Percentiles rank a stretch among this genome's conserved stretches.
Evolutionary conservation across 2,329 filamentous ascomycete genomes (phyloP).

Genomic region (Elsinoe batatas): DNA sequence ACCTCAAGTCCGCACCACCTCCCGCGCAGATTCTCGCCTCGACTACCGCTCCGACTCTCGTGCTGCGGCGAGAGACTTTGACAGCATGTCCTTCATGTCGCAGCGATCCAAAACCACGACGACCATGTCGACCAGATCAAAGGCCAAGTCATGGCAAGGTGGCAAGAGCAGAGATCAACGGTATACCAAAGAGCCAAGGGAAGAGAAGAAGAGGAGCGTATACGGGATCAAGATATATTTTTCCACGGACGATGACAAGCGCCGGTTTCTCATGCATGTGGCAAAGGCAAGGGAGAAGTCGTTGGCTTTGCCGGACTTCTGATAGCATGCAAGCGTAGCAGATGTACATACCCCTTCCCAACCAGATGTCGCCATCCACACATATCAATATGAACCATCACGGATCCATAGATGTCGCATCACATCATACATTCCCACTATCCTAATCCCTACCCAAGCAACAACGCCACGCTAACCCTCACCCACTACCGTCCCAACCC

Average conservation of each 20-base stretch:
- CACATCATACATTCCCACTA: too few species aligned
- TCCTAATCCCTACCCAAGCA: not conserved
- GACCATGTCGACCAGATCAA: conserved; percentile 27
- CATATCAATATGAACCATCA: too few species aligned
- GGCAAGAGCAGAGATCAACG: conserved; percentile 16
- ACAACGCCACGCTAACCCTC: not conserved
- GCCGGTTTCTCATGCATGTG: conserved; percentile 30
- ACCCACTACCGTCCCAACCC: conserved; percentile 9
- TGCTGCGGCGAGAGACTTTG: not conserved
- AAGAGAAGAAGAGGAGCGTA: conserved; percentile 27
- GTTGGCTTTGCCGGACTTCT: conserved; percentile 27
- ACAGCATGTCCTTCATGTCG: conserved; percentile 7
- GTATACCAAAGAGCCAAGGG: not conserved
- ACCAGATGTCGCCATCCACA: too few species aligned
- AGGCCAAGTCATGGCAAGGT: conserved; percentile 25
- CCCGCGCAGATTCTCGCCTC: conserved; percentile 12
- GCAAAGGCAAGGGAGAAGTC: conserved; percentile 30
- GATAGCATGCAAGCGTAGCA: not conserved
- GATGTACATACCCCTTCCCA: not conserved
- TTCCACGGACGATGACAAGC: conserved; percentile 33
- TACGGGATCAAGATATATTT: conserved; percentile 36
- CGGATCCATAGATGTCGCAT: too few species aligned
- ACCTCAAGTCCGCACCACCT: not conserved
- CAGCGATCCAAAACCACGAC: conserved; percentile 10
- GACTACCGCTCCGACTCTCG: conserved; percentile 6